Percentiles rank a stretch among this genome's conserved stretches.
Evolutionary conservation across 139 green algal genomes (phyloP).

Genomic region (Chlorella sp.): DNA sequence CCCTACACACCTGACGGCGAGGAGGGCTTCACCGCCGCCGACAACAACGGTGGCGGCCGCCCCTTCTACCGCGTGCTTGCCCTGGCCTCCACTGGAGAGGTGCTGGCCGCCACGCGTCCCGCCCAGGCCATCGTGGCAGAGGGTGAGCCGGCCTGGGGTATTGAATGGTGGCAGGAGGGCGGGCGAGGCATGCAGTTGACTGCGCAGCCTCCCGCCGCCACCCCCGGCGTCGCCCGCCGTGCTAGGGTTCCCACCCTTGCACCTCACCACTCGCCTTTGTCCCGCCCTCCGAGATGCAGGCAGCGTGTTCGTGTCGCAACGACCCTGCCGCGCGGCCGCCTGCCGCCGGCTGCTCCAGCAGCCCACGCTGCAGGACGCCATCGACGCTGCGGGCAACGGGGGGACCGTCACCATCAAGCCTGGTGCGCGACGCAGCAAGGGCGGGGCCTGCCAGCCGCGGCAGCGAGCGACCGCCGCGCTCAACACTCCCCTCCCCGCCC

Average conservation of each 20-base stretch:
- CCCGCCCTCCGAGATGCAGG: neutral
- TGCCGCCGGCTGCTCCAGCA: constrained; percentile 7
- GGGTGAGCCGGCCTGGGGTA: neutral
- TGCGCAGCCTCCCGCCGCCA: neutral
- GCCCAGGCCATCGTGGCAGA: neutral
- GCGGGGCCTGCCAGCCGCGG: neutral
- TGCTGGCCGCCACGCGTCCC: neutral
- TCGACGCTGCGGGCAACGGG: neutral
- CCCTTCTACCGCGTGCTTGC: constrained; percentile 1
- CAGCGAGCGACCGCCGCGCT: no score
- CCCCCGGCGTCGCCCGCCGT: neutral
- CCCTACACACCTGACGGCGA: neutral
- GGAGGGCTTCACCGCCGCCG: neutral
- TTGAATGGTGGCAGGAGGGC: no score
- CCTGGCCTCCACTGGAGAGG: neutral
- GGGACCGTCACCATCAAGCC: neutral
- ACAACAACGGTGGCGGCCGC: neutral
- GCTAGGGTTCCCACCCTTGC: no score
- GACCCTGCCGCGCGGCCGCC: neutral
- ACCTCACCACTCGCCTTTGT: neutral
- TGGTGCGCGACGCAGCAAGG: neutral
- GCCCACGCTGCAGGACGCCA: neutral
- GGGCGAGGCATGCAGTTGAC: no score
- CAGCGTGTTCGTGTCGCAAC: neutral
- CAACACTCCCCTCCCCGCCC: neutral